Evolutionary conservation across 768 basidiomycete genomes (phyloP).

Genomic region (Lactifluus volemus): DNA sequence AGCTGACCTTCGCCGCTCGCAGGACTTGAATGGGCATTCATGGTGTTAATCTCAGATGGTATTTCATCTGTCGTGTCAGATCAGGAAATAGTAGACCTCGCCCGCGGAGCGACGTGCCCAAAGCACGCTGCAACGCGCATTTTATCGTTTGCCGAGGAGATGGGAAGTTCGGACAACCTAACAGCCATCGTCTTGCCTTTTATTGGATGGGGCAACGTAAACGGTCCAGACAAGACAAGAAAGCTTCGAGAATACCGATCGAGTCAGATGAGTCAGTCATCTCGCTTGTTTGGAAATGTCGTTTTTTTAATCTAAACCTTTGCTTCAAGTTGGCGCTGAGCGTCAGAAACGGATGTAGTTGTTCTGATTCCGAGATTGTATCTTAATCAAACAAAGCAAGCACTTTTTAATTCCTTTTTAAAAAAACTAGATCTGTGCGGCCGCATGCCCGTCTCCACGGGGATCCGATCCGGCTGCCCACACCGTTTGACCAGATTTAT

Average conservation of each 20-base stretch:
- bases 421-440: slow-evolving; percentile 50
- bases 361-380: neutral
- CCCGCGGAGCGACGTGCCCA: slow-evolving; percentile 60
- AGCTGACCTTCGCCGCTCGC: neutral
- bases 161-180: slow-evolving; percentile 85
- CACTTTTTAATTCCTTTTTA: neutral
- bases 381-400: neutral
- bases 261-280: slow-evolving; percentile 26
- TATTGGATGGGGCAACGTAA: slow-evolving; percentile 80
- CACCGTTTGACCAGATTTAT: slow-evolving; percentile 59
- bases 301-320: neutral
- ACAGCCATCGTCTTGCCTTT: slow-evolving; percentile 89
- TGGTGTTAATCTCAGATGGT: slow-evolving; percentile 89
- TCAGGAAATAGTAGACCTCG: slow-evolving; percentile 90
- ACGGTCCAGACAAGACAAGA: slow-evolving; percentile 73
- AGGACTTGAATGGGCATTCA: slow-evolving; percentile 82
- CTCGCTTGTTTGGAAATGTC: neutral
- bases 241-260: slow-evolving; percentile 76
- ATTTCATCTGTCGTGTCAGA: slow-evolving; percentile 87
- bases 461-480: slow-evolving; percentile 96
- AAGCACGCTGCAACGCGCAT: slow-evolving; percentile 77
- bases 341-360: slow-evolving; percentile 56
- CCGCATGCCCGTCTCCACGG: slow-evolving; percentile 82
- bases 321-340: slow-evolving; percentile 46
- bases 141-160: slow-evolving; percentile 77